A percentile compares a stretch with the other conserved stretches of the same genome.
Conservation (phyloP, 257 asterid genomes). For the Petrea volubilis region DNA sequence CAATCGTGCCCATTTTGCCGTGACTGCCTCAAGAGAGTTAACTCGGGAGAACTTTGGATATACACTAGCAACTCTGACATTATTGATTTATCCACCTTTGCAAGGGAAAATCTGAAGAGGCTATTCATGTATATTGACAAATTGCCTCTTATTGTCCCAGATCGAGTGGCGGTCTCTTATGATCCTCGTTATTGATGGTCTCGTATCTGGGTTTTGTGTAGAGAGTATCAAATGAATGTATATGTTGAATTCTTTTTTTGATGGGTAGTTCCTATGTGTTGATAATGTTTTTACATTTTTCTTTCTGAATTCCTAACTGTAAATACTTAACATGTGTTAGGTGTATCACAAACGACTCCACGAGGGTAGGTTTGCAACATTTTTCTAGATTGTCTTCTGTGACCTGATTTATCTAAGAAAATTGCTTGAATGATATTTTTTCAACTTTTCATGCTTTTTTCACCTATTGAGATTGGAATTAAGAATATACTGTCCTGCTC, state of each 20-base stretch:
- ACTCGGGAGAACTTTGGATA: conserved; percentile 84
- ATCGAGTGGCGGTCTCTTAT: conserved; percentile 47
- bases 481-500: too few relatives aligned
- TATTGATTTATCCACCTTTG: conserved; percentile 49
- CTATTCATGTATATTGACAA: conserved; percentile 58
- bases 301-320: conserved; percentile 5
- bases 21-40: conserved; percentile 63
- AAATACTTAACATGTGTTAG: conserved; percentile 32
- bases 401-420: too few relatives aligned
- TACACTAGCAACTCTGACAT: conserved; percentile 65
- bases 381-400: neutral
- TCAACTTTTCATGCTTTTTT: too few relatives aligned
- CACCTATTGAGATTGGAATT: too few relatives aligned
- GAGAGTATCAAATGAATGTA: conserved; percentile 24
- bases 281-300: conserved; percentile 17
- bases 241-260: conserved; percentile 25
- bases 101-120: conserved; percentile 66
- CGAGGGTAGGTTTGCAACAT: neutral
- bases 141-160: conserved; percentile 58
- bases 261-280: too few relatives aligned
- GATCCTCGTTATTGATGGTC: conserved; percentile 46
- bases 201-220: conserved; percentile 11
- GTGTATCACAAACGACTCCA: conserved; percentile 1
- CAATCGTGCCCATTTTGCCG: conserved; percentile 94
- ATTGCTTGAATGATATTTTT: too few relatives aligned